These are phyloP conservation scores for Cichorium intybus DNA, from an alignment of 140 eudicot species.

Conservation along the genomic window DNA sequence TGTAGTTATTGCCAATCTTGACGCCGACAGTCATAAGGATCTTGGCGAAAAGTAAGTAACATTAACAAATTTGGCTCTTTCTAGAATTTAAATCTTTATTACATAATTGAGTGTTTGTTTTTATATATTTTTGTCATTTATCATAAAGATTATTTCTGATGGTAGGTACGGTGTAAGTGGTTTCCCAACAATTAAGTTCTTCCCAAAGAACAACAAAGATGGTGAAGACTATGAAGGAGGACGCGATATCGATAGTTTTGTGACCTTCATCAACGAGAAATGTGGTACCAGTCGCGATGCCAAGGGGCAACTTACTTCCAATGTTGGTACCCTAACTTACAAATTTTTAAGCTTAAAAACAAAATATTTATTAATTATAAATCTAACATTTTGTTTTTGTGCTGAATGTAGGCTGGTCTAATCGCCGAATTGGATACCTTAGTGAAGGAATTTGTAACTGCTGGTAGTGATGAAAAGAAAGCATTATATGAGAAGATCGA, in stretches of 20 bases:
- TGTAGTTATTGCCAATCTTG: constrained; percentile 91
- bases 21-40: constrained; percentile 88
- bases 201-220: constrained; percentile 82
- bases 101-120: background rate
- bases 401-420: constrained; percentile 64
- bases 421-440: constrained; percentile 50
- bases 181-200: constrained; percentile 79
- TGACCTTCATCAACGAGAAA: constrained; percentile 78
- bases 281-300: constrained; percentile 86
- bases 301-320: constrained; percentile 81
- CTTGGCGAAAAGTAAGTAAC: constrained; percentile 76
- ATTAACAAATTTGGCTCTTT: background rate
- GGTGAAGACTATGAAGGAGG: constrained; percentile 96
- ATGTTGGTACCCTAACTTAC: constrained; percentile 36
- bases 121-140: constrained; percentile 6
- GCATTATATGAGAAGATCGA: constrained; percentile 46
- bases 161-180: constrained; percentile 88
- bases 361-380: background rate
- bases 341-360: background rate
- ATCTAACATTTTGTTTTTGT: background rate
- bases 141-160: background rate
- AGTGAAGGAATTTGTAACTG: constrained; percentile 74
- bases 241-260: constrained; percentile 76
- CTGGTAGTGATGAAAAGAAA: constrained; percentile 58
- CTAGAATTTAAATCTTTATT: constrained; percentile 7